Evolutionary conservation across 176 grass and related monocot species (phyloP), one percentile per base, ranked within the genome.

Genomic region (Carex cristatella): DNA sequence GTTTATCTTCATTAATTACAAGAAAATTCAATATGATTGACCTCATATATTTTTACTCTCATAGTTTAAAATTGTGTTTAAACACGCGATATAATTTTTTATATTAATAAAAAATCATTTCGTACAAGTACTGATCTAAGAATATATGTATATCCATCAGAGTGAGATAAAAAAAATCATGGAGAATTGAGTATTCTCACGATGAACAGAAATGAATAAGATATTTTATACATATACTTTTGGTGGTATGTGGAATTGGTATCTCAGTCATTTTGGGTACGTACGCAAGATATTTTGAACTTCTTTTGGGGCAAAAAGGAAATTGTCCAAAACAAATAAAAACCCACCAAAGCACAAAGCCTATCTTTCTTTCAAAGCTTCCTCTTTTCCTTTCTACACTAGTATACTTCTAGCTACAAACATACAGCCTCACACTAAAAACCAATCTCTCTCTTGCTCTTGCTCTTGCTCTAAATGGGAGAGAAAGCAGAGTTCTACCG

Each of bases 401-500:
- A 79, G 74, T 56, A 33, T 78, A 23, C 28, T 49, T 46, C 46
- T 7, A 1, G 7, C 42, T 79, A 79, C 74, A 58, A 57, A 57
- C 74, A 77, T 27, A 75, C 51, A 77, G 48, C 73, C 44, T 23
- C 48, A 70, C 35, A 78, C 74, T 57, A 31, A 56, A 78, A 56
- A 78, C 27, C 51, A 57, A 56, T 8, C 64, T 82, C 76, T 32
- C 51, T 46, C 48, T 86, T 23, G 23, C 42, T 68, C 56, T 64
- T 48, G 48, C 31, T 61, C 55, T 61, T 23, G 16, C 72, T 67
- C 85, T 46, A 55, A 32, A 66, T 80, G 69, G 80, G 80, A 23
- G 86, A 84, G 80, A 87, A 83, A 53, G 33, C 57, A 77, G 86
- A 83, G 35, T 80, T 75, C 56, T 87, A 87, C 42, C 80, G 9